Base-by-base conservation (phyloP, 106 monocot species). In the Posidonia australis region DNA sequence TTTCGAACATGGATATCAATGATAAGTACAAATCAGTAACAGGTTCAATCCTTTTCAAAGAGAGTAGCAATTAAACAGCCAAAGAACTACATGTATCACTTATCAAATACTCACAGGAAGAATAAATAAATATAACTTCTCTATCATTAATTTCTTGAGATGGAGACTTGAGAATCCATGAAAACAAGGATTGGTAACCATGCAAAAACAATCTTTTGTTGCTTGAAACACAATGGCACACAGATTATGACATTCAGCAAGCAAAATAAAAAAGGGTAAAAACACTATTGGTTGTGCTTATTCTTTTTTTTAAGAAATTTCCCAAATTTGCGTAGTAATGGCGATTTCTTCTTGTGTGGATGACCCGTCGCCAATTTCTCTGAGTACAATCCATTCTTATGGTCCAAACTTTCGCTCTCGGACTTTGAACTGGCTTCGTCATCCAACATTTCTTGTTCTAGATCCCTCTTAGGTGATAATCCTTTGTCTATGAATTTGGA, bases 231-330 rank as follows among this genome's bases (percentile, higher is more conserved):
- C 5, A 5, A 49, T 12, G 13, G 13, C 49, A 49, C 10, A 49
- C 49, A 49, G 49, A 1, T 17, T 3, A 17, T 17, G 0, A 19
- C 3, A 19, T 12, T 17, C 13, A 49, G 49, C 5, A 17, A 14
- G n/a, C 45, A 0, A 45, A n/a, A n/a, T n/a, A n/a, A n/a, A 24
- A 26, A 26, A 13, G 13, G 13, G 21, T 21, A 56, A 55, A 55
- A 25, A 56, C 12, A 13, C 19, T 22, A 54, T 70, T 77, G 71
- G 46, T 68, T 80, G 31, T 52, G 48, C 19, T 68, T 74, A 16
- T 46, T 75, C 75, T 78, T 83, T 67, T 84, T 84, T 65, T 77
- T 84, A 49, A 84, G 68, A 18, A 84, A 36, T 60, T 60, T 73
- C 10, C 84, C 80, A 30, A 84, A 72, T 36, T 78, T 84, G 17